Base-by-base conservation (phyloP, 2,329 filamentous ascomycete species). In the Colletotrichum sojae region DNA sequence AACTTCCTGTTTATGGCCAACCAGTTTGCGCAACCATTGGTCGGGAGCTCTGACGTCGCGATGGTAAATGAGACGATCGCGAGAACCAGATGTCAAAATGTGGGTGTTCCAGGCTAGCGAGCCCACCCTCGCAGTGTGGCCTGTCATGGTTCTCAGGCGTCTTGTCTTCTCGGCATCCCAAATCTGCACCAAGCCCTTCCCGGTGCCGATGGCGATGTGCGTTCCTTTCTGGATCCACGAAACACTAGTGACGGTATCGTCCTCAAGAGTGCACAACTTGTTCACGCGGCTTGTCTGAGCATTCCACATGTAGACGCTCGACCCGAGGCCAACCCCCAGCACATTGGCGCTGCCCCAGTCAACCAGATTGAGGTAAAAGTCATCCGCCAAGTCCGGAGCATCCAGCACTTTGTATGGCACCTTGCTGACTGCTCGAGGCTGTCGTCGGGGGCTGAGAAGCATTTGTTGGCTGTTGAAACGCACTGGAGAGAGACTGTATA, bases 181-280 rank as follows among this genome's bases (percentile, higher is more conserved):
- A 53, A 99, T 98, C 78, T 98, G 95, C 3, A 99, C 95, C 43
- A 97, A 86, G 6, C 96, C 96, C 82, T 97, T 97, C 53, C 93
- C 92, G 2, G 96, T 99, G 51, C 96, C 96, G 73, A 99, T 97
- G 4, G 96, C 94, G 64, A 99, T 89, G 80, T 99, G 96, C 0
- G 95, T 97, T 45, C 96, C 96, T 83, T 96, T 91, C 81, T 99
- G 96, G 74, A 99, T 99, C 96, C 96, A 99, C 65, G 92, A 97
- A 12, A 99, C 96, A 75, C 95, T 98, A 3, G 96, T 99, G 1
- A 99, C 95, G 0, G 91, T 95, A 77, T 99, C 96, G 75, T 97
- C 95, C 72, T 93, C 91, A 13, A 98, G 84, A 53, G 97, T 95
- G 80, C 96, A 98, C 10, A 99, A 87, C 80, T 97, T 97, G 70